Evolutionary conservation across 2,329 filamentous ascomycete genomes (phyloP), one percentile per base, ranked within the genome.

Genomic region (Orbilia oligospora): DNA sequence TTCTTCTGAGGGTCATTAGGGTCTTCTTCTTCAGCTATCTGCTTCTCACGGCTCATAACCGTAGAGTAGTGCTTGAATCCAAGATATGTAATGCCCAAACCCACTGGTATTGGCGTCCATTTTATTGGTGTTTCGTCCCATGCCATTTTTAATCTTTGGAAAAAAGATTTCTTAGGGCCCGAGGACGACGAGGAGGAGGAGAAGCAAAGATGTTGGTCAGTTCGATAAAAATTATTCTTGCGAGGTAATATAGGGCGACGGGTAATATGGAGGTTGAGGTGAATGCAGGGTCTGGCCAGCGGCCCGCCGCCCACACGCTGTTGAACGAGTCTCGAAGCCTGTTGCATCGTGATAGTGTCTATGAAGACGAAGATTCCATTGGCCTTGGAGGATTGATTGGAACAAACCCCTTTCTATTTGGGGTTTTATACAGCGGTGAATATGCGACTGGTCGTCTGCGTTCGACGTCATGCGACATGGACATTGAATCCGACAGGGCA

Each of bases 31-130:
- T 6, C 84, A 83, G 75, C 85, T 85, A 81, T 87, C 88, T 76
- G 88, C 87, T 78, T 85, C 84, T 61, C 87, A 30, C 88, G 84
- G 49, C 86, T 84, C 76, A 87, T 90, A 70, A 93, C 89, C 83
- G 93, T 93, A 84, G 95, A 96, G 84, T 97, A 91, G 82, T 97
- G 94, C 64, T 94, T 88, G 65, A 92, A 87, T 24, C 93, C 94
- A 8, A 97, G 87, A 82, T 97, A 94, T 72, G 89, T 93, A 82
- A 97, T 91, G 77, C 94, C 94, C 22, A 97, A 87, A 27, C 91
- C 93, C 70, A 97, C 89, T 22, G 94, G 94, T 81, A 97, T 97
- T 56, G 92, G 93, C 84, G 94, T 93, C 94, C 94, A 97, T 86
- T 92, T 90, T 79, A 96, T 88, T 84, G 89, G 91, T 38, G 91